Evolutionary conservation across 208 protist genomes (phyloP), one percentile per base, ranked within the genome.

Genomic region (Angomonas desouzai): DNA sequence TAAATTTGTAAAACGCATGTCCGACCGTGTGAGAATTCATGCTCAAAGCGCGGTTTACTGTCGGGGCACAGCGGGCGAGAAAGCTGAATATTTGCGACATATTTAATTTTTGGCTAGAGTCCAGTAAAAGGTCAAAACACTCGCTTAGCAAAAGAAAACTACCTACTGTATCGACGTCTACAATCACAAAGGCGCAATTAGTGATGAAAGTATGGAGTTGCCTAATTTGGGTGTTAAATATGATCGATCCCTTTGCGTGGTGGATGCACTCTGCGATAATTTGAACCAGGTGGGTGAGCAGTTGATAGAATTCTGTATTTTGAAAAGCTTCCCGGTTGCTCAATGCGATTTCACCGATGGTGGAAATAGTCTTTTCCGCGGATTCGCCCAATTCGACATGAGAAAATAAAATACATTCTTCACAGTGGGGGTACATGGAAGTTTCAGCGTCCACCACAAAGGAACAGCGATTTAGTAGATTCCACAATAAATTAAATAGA

Each of bases 401-500:
- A 2, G 29, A 60, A 43, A 60, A 60, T 25, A 60, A 43, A 11
- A 60, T 7, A 23, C 30, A 23, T 36, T 60, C 28, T 36, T 60
- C 55, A 29, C 55, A 60, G 55, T 60, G 55, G 25, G 40, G 33
- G 2, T 43, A 20, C 18, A 30, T 38, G 2, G 55, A 38, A 1
- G 29, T n/a, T 2, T 23, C 18, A 22, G 23, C 3, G n/a, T 60
- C 55, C 1, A 43, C 22, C 2, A 36, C 33, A 29, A 9, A 10
- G 29, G 55, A 22, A 23, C 55, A 60, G 6, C 55, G 23, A 22
- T 60, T 7, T 9, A 60, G 18, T 10, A 60, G 2, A 23, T 60
- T 60, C 55, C 55, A 60, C 7, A 60, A n/a, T 43, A 60, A 45
- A 43, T 60, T 60, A 60, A 60, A 60, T 2, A 33, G 7, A 3